A percentile compares a stretch with the other conserved stretches of the same genome.
phyloP scores from a whole-genome alignment of 2,329 filamentous ascomycete genomes.

The Fusarium miscanthi region DNA sequence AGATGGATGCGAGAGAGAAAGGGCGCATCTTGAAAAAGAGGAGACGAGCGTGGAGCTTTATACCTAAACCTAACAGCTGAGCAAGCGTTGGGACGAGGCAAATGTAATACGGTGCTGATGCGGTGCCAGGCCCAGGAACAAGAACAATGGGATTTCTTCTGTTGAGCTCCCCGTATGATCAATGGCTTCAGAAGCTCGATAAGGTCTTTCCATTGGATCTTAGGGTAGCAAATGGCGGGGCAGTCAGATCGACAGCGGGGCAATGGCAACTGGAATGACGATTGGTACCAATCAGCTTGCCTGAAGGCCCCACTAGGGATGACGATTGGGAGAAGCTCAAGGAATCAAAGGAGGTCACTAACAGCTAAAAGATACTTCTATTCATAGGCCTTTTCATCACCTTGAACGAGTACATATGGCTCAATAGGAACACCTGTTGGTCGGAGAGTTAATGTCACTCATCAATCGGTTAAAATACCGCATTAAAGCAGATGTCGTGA shows the following conservation, averaged over 20 bases:
- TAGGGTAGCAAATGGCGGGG: constrained; percentile 41
- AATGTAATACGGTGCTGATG: constrained; percentile 25
- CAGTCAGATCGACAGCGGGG: constrained; percentile 46
- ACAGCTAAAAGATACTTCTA: constrained; percentile 22
- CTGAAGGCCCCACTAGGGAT: constrained; percentile 40
- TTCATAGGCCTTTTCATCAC: neutral
- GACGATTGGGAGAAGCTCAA: constrained; percentile 42
- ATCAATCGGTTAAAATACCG: constrained; percentile 4
- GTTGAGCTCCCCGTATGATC: constrained; percentile 37
- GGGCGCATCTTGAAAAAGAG: constrained; percentile 28
- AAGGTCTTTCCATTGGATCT: constrained; percentile 39
- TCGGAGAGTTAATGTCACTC: neutral
- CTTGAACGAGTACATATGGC: neutral
- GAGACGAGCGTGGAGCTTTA: constrained; percentile 38
- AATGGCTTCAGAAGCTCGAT: constrained; percentile 37
- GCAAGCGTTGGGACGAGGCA: neutral
- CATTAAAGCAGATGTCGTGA: neutral
- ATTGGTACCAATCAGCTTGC: constrained; percentile 39
- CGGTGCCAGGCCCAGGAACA: constrained; percentile 14
- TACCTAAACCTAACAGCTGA: constrained; percentile 15
- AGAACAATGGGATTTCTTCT: constrained; percentile 29
- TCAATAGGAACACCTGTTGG: constrained; percentile 8
- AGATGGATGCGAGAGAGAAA: constrained; percentile 38
- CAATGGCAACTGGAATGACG: constrained; percentile 39
- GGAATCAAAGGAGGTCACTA: constrained; percentile 26